Percentiles rank a stretch among this genome's conserved stretches.
These are phyloP conservation scores for Stephanodiscus triporus DNA, from an alignment of 108 stramenopile species.

Conservation along the genomic window DNA sequence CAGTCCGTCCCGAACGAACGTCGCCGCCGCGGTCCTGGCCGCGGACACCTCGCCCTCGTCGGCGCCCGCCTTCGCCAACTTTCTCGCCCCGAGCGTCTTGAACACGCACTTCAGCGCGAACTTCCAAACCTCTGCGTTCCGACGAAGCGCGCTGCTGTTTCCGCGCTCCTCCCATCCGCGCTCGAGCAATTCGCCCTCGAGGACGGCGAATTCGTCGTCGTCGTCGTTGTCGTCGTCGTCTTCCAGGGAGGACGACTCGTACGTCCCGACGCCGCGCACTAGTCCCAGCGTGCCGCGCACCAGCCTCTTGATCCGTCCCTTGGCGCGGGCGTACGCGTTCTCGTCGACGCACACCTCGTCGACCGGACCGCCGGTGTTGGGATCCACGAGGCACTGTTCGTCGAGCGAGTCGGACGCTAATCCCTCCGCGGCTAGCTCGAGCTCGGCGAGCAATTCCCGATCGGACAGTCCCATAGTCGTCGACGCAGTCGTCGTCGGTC, in stretches of 20 bases:
- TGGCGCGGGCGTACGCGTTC: constrained; percentile 51
- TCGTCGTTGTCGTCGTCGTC: constrained; percentile 34
- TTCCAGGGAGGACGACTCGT: constrained; percentile 5
- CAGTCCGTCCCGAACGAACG: constrained; percentile 86
- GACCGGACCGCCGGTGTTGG: constrained; percentile 51
- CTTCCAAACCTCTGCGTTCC: constrained; percentile 91
- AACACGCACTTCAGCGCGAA: constrained; percentile 83
- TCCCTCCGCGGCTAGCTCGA: constrained; percentile 67
- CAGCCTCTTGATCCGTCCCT: constrained; percentile 54
- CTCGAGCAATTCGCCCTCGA: constrained; percentile 79
- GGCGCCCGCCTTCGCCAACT: constrained; percentile 71
- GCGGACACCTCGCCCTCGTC: constrained; percentile 65
- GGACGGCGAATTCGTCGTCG: constrained; percentile 38
- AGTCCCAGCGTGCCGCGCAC: constrained; percentile 59
- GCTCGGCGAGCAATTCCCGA: constrained; percentile 33
- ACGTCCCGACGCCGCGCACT: constrained; percentile 35
- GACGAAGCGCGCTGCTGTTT: constrained; percentile 55
- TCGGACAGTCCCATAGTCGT: constrained; percentile 15
- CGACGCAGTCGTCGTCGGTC: background rate
- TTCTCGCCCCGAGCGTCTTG: constrained; percentile 73
- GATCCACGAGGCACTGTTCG: constrained; percentile 70
- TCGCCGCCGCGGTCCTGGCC: constrained; percentile 76
- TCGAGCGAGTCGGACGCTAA: constrained; percentile 62
- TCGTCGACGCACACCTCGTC: constrained; percentile 78
- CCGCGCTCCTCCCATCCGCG: constrained; percentile 81